phyloP scores from a whole-genome alignment of 306 rosid species.

The Medicago lupulina region DNA sequence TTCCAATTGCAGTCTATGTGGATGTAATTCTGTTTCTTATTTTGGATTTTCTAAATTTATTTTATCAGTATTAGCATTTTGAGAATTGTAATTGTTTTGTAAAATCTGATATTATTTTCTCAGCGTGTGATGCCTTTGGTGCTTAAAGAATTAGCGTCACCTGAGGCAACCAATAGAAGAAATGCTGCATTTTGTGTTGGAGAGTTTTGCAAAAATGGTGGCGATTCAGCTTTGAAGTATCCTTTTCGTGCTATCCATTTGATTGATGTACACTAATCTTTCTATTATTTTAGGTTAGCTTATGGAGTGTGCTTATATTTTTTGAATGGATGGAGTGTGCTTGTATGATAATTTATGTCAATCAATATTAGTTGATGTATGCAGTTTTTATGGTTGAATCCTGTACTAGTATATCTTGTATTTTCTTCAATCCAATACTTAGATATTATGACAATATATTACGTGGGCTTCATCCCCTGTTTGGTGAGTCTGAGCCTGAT shows the following conservation, averaged over 20 bases:
- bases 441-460: constrained; percentile 84
- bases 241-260: constrained; percentile 47
- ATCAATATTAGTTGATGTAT: constrained; percentile 10
- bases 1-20: constrained; percentile 84
- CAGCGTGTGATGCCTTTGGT: constrained; percentile 92
- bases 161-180: constrained; percentile 93
- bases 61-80: constrained; percentile 4
- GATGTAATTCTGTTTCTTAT: constrained; percentile 60
- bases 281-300: constrained; percentile 23
- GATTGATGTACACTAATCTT: constrained; percentile 6
- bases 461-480: constrained; percentile 86
- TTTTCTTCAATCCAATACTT: constrained; percentile 50
- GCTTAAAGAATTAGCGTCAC: constrained; percentile 82
- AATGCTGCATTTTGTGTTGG: constrained; percentile 99
- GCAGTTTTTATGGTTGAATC: constrained; percentile 31
- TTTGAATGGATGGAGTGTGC: background rate
- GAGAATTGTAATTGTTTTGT: constrained; percentile 39
- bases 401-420: constrained; percentile 28
- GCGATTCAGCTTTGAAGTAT: constrained; percentile 84
- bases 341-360: constrained; percentile 22
- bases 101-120: constrained; percentile 41
- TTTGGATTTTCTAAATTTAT: background rate
- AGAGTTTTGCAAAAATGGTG: constrained; percentile 95
- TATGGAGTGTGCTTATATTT: background rate
- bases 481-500: constrained; percentile 96